phyloP scores from a whole-genome alignment of 768 basidiomycete species.

The Lactifluus piperatus region DNA sequence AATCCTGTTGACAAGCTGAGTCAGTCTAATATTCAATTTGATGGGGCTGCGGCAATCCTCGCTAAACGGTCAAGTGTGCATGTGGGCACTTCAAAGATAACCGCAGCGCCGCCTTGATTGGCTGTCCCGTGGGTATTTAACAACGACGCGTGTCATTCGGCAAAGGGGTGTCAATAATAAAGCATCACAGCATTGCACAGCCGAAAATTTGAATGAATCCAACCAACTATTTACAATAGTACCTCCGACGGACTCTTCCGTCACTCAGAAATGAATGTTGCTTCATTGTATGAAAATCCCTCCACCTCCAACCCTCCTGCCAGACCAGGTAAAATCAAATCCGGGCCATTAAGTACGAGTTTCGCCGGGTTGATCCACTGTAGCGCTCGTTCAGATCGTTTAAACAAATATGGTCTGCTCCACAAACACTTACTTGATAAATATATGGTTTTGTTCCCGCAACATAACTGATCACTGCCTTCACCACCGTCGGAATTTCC shows the following conservation, averaged over 20 bases:
- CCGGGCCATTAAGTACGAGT: conserved; percentile 38
- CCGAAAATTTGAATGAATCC: not conserved
- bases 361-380: conserved; percentile 55
- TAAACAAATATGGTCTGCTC: not conserved
- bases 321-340: conserved; percentile 33
- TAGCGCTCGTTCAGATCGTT: not conserved
- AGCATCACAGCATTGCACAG: not conserved
- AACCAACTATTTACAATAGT: not conserved
- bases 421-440: conserved; percentile 68
- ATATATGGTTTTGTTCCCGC: conserved; percentile 90
- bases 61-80: not conserved
- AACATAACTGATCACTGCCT: conserved; percentile 88
- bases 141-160: not conserved
- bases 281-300: conserved; percentile 79
- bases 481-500: conserved; percentile 88
- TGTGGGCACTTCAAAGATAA: not conserved
- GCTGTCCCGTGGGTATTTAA: not conserved
- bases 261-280: conserved; percentile 69
- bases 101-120: not conserved
- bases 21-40: not conserved
- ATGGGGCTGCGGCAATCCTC: not conserved
- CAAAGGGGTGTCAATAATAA: not conserved
- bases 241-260: too few relatives aligned
- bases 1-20: not conserved
- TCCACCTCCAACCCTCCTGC: conserved; percentile 40